Conservation (phyloP, 495 filamentous ascomycete species). For the Delitschia confertaspora region DNA sequence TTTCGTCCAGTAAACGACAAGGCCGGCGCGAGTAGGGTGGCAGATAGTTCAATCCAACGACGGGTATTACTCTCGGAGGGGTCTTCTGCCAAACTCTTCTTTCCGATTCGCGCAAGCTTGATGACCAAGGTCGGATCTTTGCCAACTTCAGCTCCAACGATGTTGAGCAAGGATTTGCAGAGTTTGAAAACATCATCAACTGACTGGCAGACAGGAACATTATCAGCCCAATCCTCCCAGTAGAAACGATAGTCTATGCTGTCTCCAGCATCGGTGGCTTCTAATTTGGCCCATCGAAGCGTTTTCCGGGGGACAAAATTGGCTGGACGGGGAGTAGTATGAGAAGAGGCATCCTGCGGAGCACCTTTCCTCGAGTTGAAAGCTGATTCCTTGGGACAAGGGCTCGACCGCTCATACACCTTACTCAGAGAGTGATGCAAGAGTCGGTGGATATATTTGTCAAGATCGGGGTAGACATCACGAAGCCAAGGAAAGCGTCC, state of each 20-base stretch:
- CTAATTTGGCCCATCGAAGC: slow-evolving; percentile 69
- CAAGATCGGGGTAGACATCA: slow-evolving; percentile 69
- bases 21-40: slow-evolving; percentile 71
- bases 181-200: slow-evolving; percentile 86
- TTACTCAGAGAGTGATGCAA: slow-evolving; percentile 67
- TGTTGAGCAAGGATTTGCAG: slow-evolving; percentile 73
- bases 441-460: slow-evolving; percentile 73
- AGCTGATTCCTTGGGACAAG: slow-evolving; percentile 32
- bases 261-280: slow-evolving; percentile 62
- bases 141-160: slow-evolving; percentile 80
- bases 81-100: slow-evolving; percentile 61
- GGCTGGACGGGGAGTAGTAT: slow-evolving; percentile 54
- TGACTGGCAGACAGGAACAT: slow-evolving; percentile 79
- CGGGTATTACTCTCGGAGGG: slow-evolving; percentile 54
- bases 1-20: slow-evolving; percentile 77
- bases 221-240: slow-evolving; percentile 95
- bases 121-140: slow-evolving; percentile 67
- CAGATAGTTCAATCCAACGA: slow-evolving; percentile 74
- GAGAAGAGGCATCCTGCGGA: slow-evolving; percentile 32
- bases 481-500: slow-evolving; percentile 87
- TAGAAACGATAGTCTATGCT: slow-evolving; percentile 79
- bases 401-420: slow-evolving; percentile 50
- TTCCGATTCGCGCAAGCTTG: slow-evolving; percentile 75
- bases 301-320: slow-evolving; percentile 51
- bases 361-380: too few relatives aligned